phyloP scores from a whole-genome alignment of 495 filamentous ascomycete species.

The Aspergillus bridgeri region DNA sequence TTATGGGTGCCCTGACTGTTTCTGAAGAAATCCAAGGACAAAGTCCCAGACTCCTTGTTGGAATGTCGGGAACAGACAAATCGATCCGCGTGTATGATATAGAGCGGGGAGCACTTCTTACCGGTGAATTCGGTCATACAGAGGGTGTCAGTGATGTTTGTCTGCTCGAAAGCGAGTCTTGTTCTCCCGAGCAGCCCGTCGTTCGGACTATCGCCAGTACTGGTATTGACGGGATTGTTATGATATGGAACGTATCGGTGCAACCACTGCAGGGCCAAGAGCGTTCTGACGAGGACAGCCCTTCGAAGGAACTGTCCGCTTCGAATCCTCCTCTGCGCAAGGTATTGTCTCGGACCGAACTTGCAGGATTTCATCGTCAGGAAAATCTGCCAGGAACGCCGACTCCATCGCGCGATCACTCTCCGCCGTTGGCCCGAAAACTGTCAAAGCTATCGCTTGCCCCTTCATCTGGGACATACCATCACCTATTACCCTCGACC shows the following conservation, averaged over 20 bases:
- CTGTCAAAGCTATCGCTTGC: slow-evolving; percentile 45
- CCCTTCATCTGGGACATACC: slow-evolving; percentile 30
- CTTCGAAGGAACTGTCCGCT: slow-evolving; percentile 53
- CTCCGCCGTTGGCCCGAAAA: slow-evolving; percentile 62
- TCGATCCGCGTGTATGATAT: slow-evolving; percentile 86
- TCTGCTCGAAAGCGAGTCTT: slow-evolving; percentile 54
- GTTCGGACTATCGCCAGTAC: slow-evolving; percentile 64
- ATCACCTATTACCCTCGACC: slow-evolving; percentile 21
- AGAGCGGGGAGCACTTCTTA: slow-evolving; percentile 69
- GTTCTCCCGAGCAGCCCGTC: slow-evolving; percentile 36
- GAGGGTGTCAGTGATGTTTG: slow-evolving; percentile 82
- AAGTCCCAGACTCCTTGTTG: slow-evolving; percentile 60
- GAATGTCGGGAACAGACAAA: slow-evolving; percentile 89
- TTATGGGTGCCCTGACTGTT: slow-evolving; percentile 71
- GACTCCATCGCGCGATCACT: slow-evolving; percentile 52
- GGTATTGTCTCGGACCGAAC: slow-evolving; percentile 70
- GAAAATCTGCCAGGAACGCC: slow-evolving; percentile 47
- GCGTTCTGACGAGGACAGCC: slow-evolving; percentile 34
- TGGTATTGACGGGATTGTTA: slow-evolving; percentile 79
- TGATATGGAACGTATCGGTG: slow-evolving; percentile 70
- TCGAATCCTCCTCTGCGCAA: slow-evolving; percentile 64
- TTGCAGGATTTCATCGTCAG: slow-evolving; percentile 69
- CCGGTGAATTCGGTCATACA: slow-evolving; percentile 90
- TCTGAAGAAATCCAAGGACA: slow-evolving; percentile 34
- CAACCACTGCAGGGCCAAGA: slow-evolving; percentile 38